Evolutionary conservation across 257 asterid genomes (phyloP).

Genomic region (Lantana camara): DNA sequence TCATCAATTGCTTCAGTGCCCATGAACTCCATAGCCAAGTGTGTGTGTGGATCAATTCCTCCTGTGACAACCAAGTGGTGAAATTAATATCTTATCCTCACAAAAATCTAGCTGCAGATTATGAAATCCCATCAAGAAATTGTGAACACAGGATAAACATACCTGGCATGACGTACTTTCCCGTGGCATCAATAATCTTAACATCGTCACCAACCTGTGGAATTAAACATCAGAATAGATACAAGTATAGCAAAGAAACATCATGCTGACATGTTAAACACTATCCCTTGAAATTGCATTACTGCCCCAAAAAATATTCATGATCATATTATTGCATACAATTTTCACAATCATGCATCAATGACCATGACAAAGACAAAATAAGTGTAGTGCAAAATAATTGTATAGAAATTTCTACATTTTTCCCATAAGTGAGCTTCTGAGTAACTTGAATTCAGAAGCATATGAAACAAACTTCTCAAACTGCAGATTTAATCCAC

Average conservation of each 20-base stretch:
- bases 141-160: conserved; percentile 23
- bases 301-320: too few species aligned
- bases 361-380: neutral
- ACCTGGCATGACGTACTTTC: conserved; percentile 99
- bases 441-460: conserved; percentile 7
- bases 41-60: conserved; percentile 99
- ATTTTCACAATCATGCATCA: neutral
- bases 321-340: too few species aligned
- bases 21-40: conserved; percentile 97
- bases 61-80: conserved; percentile 49
- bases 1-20: conserved; percentile 82
- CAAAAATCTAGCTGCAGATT: too few species aligned
- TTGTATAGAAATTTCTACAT: neutral
- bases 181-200: conserved; percentile 81
- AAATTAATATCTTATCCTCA: neutral
- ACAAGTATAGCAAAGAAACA: conserved; percentile 1
- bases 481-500: neutral
- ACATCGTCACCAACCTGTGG: conserved; percentile 82
- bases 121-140: conserved; percentile 9
- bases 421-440: neutral
- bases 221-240: conserved; percentile 28
- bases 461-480: neutral
- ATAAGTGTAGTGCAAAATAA: neutral
- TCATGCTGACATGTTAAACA: neutral
- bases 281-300: too few species aligned